Evolutionary conservation across 2,329 filamentous ascomycete genomes (phyloP), one percentile per base, ranked within the genome.

Genomic region (Emmonsia crescens): DNA sequence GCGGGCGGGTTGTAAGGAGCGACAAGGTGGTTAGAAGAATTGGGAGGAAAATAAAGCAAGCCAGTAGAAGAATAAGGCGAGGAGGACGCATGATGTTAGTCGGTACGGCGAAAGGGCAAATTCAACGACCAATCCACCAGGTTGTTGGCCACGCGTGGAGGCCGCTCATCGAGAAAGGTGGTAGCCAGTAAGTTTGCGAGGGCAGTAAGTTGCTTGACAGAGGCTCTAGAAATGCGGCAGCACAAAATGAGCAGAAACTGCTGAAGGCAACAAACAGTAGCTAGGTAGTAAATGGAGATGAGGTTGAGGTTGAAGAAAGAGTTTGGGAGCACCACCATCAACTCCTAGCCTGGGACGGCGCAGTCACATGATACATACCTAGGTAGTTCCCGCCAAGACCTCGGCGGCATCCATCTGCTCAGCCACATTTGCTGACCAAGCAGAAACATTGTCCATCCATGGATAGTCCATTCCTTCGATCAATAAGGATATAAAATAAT

Each of bases 1-100:
- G 66, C 62, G 75, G 70, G 63, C 75, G 72, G 51, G 74, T 68
- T 42, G 74, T 74, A 61, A 79, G 69, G 54, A 76, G 75, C 29
- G 77, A 79, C 61, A 79, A 73, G 65, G 77, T 75, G 49, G 78
- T 80, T 57, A 80, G 69, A 63, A 79, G 70, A 60, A 79, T 77
- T 44, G 78, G 78, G 55, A 79, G 70, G 66, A 78, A 78, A 65
- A 80, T 72, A 64, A 80, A 75, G 66, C 75, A 78, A 55, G 76
- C 71, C 58, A 80, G 69, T 46, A 79, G 69, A n/a, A 79, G 64
- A 54, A 80, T 69, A 52, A 80, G 70, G 57, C 76, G 77, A 69
- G 76, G 76, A 54, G 77, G 76, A 68, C 78, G 75, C 78, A 80
- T 80, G 60, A 65, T 73, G 70, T 14, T 54, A 21, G 51, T 4